Evolutionary conservation across 805 yeast species (phyloP).

Genomic region (Hanseniaspora meyeri): DNA sequence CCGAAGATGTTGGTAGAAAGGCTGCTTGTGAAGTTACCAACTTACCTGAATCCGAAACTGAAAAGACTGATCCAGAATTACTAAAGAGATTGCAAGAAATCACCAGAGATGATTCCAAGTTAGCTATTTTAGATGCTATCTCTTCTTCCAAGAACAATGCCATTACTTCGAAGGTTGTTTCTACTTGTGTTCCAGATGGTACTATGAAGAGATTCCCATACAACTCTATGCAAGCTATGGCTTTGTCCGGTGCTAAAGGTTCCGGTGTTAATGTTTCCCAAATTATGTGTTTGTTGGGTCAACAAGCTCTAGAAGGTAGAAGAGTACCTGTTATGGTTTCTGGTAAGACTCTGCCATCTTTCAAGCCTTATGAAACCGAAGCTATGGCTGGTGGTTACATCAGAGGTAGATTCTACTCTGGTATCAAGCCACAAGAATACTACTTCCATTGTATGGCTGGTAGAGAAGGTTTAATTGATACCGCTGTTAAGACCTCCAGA

Average conservation of each 20-base stretch:
- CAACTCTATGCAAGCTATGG: slow-evolving; percentile 98
- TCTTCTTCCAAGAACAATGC: slow-evolving; percentile 85
- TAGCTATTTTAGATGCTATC: slow-evolving; percentile 89
- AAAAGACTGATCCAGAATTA: slow-evolving; percentile 59
- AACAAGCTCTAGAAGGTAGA: slow-evolving; percentile 97
- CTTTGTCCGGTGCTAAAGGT: slow-evolving; percentile 97
- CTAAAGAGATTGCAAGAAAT: slow-evolving; percentile 85
- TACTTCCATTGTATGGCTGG: slow-evolving; percentile 99
- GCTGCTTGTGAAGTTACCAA: slow-evolving; percentile 95
- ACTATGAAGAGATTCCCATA: slow-evolving; percentile 91
- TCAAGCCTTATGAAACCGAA: slow-evolving; percentile 91
- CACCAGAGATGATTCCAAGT: slow-evolving; percentile 80
- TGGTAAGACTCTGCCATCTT: slow-evolving; percentile 93
- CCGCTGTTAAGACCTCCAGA: slow-evolving; percentile 96
- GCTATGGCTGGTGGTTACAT: slow-evolving; percentile 98
- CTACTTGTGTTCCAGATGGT: slow-evolving; percentile 90
- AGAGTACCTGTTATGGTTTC: slow-evolving; percentile 99
- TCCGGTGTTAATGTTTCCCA: slow-evolving; percentile 97
- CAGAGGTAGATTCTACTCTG: slow-evolving; percentile 93
- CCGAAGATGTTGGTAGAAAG: slow-evolving; percentile 70
- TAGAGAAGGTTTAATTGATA: slow-evolving; percentile 98
- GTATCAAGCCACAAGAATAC: slow-evolving; percentile 95
- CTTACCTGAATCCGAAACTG: slow-evolving; percentile 37
- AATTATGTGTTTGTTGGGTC: slow-evolving; percentile 98
- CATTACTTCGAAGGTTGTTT: slow-evolving; percentile 87